Conservation (phyloP, 2,329 filamentous ascomycete genomes). For the Biscogniauxia marginata region DNA sequence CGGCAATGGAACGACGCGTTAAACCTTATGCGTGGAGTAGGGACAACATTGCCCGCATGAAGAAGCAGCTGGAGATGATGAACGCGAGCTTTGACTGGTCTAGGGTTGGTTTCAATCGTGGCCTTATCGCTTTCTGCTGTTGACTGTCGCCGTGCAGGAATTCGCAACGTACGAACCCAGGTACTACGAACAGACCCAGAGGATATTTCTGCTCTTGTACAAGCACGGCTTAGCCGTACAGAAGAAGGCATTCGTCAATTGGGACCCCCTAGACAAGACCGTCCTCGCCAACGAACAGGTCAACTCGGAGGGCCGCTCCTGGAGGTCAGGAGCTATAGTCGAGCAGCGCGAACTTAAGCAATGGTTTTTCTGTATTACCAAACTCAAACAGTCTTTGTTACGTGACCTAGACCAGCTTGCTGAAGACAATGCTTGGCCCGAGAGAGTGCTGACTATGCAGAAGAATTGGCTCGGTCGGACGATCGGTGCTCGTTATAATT, state of each 20-base stretch:
- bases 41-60: conserved; percentile 81
- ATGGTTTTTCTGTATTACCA: conserved; percentile 86
- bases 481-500: conserved; percentile 68
- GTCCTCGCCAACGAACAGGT: conserved; percentile 93
- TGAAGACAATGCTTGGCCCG: conserved; percentile 70
- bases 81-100: conserved; percentile 84
- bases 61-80: conserved; percentile 74
- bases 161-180: conserved; percentile 78
- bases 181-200: conserved; percentile 89
- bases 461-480: conserved; percentile 86
- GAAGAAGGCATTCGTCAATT: conserved; percentile 81
- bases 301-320: conserved; percentile 80
- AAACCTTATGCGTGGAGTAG: conserved; percentile 77
- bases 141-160: conserved; percentile 54
- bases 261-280: conserved; percentile 84
- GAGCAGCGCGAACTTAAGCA: conserved; percentile 78
- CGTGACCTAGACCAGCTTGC: conserved; percentile 67
- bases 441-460: conserved; percentile 79
- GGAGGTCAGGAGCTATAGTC: conserved; percentile 83
- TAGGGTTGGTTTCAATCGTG: conserved; percentile 53
- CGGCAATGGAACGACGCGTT: conserved; percentile 78
- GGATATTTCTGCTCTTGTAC: conserved; percentile 76
- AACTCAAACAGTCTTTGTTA: conserved; percentile 70
- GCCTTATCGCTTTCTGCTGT: conserved; percentile 10
- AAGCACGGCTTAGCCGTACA: conserved; percentile 78